Evolutionary conservation across 164 flowering plant species (phyloP).

Genomic region (Umbilicus rupestris): DNA sequence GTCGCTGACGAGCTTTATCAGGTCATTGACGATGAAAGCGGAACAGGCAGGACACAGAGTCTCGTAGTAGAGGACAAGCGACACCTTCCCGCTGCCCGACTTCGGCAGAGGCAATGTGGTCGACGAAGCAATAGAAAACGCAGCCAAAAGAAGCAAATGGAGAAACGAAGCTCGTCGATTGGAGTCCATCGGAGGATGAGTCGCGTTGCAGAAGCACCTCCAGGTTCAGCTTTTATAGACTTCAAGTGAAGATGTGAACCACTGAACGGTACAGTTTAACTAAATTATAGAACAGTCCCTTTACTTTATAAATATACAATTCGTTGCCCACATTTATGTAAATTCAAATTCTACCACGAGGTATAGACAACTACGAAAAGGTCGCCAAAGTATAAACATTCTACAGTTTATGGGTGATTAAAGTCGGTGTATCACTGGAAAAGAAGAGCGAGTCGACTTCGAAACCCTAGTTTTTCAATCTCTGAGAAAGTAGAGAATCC

Average conservation of each 20-base stretch:
- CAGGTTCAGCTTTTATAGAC: slow-evolving; percentile 1
- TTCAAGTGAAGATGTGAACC: not conserved
- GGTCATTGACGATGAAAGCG: slow-evolving; percentile 33
- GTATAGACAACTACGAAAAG: not conserved
- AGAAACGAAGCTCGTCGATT: not conserved
- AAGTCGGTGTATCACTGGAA: not conserved
- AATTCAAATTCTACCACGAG: too few species aligned
- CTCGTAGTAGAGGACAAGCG: slow-evolving; percentile 37
- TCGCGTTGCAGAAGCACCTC: not conserved
- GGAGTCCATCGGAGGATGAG: not conserved
- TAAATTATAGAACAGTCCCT: too few species aligned
- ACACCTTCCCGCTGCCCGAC: slow-evolving; percentile 19
- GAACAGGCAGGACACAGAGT: slow-evolving; percentile 50
- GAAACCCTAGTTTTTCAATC: not conserved
- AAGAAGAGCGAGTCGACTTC: not conserved
- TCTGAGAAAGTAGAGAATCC: slow-evolving; percentile 1
- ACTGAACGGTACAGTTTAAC: too few species aligned
- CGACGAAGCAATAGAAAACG: slow-evolving; percentile 12
- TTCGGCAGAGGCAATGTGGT: not conserved
- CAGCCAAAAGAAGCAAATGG: not conserved
- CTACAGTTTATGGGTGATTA: not conserved
- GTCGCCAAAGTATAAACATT: not conserved
- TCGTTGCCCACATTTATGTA: too few species aligned
- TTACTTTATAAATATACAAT: too few species aligned
- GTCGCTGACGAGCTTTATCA: slow-evolving; percentile 20